These are phyloP conservation scores for Leptoxyphium fumago DNA, from an alignment of 2,329 filamentous ascomycete species.

Conservation along the genomic window DNA sequence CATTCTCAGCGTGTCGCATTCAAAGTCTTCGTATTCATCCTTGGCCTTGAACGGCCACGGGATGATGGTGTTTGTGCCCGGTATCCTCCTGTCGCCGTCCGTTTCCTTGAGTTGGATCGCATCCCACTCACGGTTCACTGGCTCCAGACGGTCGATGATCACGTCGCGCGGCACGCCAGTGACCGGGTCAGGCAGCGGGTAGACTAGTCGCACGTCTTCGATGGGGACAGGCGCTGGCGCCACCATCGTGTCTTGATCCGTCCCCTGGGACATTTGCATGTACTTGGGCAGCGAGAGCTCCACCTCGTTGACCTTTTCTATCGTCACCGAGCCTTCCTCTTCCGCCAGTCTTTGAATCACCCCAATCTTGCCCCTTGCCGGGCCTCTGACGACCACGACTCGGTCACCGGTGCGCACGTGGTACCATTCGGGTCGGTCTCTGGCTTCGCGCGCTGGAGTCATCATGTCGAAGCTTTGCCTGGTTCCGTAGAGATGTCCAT, in stretches of 20 bases:
- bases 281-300: slow-evolving; percentile 28
- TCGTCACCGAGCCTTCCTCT: slow-evolving; percentile 18
- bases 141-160: slow-evolving; percentile 57
- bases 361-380: slow-evolving; percentile 72
- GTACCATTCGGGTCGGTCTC: slow-evolving; percentile 11
- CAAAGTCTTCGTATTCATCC: slow-evolving; percentile 36
- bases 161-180: slow-evolving; percentile 57
- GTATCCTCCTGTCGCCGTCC: slow-evolving; percentile 37
- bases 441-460: slow-evolving; percentile 14
- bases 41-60: slow-evolving; percentile 53
- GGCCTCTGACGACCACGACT: slow-evolving; percentile 65
- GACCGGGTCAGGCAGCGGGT: slow-evolving; percentile 51
- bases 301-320: slow-evolving; percentile 28
- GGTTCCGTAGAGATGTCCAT: slow-evolving; percentile 45
- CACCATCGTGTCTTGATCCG: background rate
- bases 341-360: slow-evolving; percentile 42
- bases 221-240: slow-evolving; percentile 45
- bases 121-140: slow-evolving; percentile 9
- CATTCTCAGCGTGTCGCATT: slow-evolving; percentile 59
- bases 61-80: slow-evolving; percentile 56
- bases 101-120: slow-evolving; percentile 33
- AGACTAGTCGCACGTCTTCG: slow-evolving; percentile 64
- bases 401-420: slow-evolving; percentile 48
- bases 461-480: slow-evolving; percentile 9
- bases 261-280: slow-evolving; percentile 14